Evolutionary conservation across 257 asterid species (phyloP).

Genomic region (Voacanga thouarsii): DNA sequence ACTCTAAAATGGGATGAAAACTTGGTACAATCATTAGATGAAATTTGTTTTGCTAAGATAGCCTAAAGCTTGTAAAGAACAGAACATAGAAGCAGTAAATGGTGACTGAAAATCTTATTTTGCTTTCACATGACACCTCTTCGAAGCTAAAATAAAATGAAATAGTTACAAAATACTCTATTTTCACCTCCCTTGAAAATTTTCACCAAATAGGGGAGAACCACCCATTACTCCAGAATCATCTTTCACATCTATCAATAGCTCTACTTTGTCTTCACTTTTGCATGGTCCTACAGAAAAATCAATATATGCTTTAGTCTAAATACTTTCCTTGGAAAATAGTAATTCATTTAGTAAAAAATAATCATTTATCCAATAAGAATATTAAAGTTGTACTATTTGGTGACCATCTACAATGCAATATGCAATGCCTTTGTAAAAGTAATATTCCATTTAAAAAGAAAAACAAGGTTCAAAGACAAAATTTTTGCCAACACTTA

Average conservation of each 20-base stretch:
- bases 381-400: too few relatives aligned
- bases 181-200: constrained; percentile 61
- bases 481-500: too few relatives aligned
- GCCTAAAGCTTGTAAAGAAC: neutral
- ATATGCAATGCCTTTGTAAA: too few relatives aligned
- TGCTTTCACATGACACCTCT: neutral
- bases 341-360: too few relatives aligned
- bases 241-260: constrained; percentile 48
- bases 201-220: constrained; percentile 65
- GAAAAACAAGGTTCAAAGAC: too few relatives aligned
- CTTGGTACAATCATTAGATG: neutral
- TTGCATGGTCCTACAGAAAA: constrained; percentile 18
- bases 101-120: neutral
- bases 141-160: neutral
- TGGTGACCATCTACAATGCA: too few relatives aligned
- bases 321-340: too few relatives aligned
- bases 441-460: too few relatives aligned
- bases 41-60: too few relatives aligned
- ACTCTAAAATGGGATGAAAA: neutral
- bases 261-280: constrained; percentile 19
- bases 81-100: neutral
- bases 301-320: constrained; percentile 13
- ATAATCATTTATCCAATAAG: too few relatives aligned
- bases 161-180: neutral
- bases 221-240: constrained; percentile 75